Base-by-base conservation (phyloP, 441 rosid genomes). In the Erysimum cheiri region DNA sequence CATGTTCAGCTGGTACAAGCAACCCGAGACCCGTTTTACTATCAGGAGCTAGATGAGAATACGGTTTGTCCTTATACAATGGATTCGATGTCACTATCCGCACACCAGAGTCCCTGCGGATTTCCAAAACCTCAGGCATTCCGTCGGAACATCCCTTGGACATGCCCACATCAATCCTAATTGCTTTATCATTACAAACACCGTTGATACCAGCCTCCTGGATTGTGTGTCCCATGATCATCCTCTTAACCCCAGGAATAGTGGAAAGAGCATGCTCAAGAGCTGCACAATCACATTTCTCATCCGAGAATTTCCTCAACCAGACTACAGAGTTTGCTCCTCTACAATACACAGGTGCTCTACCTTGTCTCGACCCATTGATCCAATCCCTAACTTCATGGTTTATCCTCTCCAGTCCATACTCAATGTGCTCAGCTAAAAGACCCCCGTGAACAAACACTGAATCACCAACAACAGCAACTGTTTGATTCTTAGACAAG, bases 181-280 rank as follows among this genome's bases (percentile, higher is more conserved):
- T 86, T 0, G 95, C 97, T 77, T 64, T 83, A 55, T 84, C 55
- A 26, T 80, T 77, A 64, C 97, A 94, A 36, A 67, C 87, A 33
- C 80, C 85, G 32, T 84, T 88, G 52, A 89, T 94, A 62, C 97
- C 96, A 8, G 40, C 54, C 15, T 78, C 79, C 80, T 91, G 97
- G 65, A 94, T 89, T 0, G 98, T 91, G 37, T 91, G 98, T 31
- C 97, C 98, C 96, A 94, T 89, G 33, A 91, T 87, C 97, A 94
- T 89, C 72, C 98, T 81, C 84, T 83, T 91, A n/a, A 67, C 91
- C n/a, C 97, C 93, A 0, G 98, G 97, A 49, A 94, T 79, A 0
- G 92, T 91, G 3, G 97, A 88, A 43, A 91, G 87, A 35, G 85
- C 92, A 63, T 85, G 93, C 32, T 91, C 92, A 24, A 89, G 85